phyloP scores from a whole-genome alignment of 768 basidiomycete species.

The Paxillus rubicundulus region DNA sequence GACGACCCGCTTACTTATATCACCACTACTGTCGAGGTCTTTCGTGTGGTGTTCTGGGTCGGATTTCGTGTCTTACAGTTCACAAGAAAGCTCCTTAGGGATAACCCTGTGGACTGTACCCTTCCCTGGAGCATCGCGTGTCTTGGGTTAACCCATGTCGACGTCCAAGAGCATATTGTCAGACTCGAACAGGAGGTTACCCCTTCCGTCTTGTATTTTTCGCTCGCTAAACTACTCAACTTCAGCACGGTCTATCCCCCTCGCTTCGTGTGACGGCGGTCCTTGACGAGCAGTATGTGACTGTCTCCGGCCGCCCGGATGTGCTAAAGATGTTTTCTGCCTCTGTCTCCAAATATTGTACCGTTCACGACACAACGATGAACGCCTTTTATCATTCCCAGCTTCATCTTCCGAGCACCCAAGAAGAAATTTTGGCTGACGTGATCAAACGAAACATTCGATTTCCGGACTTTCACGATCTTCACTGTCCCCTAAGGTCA shows the following conservation, averaged over 20 bases:
- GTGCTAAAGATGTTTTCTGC: constrained; percentile 42
- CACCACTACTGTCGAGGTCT: constrained; percentile 43
- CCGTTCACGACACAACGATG: constrained; percentile 44
- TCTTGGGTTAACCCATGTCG: constrained; percentile 28
- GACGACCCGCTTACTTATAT: constrained; percentile 40
- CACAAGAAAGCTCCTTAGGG: constrained; percentile 23
- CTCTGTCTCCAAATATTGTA: constrained; percentile 34
- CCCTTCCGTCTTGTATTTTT: not conserved
- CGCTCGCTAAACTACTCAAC: not conserved
- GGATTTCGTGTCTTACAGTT: constrained; percentile 40
- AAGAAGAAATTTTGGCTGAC: constrained; percentile 45
- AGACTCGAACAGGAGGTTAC: constrained; percentile 24
- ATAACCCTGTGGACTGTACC: constrained; percentile 18
- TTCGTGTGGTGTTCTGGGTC: constrained; percentile 52
- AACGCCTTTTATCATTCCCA: constrained; percentile 54
- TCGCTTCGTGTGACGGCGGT: constrained; percentile 50
- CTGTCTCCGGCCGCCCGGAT: constrained; percentile 59
- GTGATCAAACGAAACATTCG: constrained; percentile 40
- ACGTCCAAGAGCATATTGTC: constrained; percentile 25
- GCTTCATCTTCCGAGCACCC: constrained; percentile 25
- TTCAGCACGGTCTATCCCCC: constrained; percentile 16
- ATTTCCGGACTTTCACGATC: constrained; percentile 49
- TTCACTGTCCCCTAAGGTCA: constrained; percentile 48
- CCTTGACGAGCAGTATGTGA: constrained; percentile 45
- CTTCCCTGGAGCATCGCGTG: constrained; percentile 49